Evolutionary conservation across 306 rosid species (phyloP).

Genomic region (Echinosophora koreensis): DNA sequence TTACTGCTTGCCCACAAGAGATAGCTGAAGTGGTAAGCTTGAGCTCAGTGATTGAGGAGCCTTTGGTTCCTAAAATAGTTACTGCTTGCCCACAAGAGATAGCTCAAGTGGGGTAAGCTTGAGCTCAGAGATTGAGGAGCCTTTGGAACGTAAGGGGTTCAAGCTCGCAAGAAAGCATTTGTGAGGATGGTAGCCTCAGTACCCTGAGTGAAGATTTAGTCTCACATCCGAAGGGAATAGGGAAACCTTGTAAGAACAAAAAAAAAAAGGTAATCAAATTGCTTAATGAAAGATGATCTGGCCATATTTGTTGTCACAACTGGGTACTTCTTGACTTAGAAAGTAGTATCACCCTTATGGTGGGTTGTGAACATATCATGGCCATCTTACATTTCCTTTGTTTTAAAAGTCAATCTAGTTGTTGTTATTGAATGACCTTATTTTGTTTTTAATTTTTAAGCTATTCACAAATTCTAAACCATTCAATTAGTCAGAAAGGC

Average conservation of each 20-base stretch:
- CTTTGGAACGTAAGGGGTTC: too few relatives aligned
- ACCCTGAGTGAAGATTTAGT: too few relatives aligned
- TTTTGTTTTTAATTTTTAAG: background rate
- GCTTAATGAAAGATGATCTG: conserved; percentile 4
- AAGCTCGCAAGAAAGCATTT: too few relatives aligned
- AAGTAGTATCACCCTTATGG: background rate
- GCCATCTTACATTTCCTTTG: background rate
- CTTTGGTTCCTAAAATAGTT: background rate
- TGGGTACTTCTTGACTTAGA: conserved; percentile 3
- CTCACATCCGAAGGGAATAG: too few relatives aligned
- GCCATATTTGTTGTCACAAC: background rate
- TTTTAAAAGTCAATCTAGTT: conserved; percentile 8
- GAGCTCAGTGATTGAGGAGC: too few relatives aligned
- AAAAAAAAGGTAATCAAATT: too few relatives aligned
- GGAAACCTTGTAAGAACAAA: too few relatives aligned
- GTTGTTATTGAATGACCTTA: background rate
- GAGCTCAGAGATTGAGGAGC: too few relatives aligned
- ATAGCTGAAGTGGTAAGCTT: too few relatives aligned
- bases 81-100: background rate
- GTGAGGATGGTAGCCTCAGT: too few relatives aligned
- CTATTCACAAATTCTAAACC: conserved; percentile 1
- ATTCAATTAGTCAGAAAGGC: conserved; percentile 24
- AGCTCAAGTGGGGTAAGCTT: too few relatives aligned
- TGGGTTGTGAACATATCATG: background rate
- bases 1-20: conserved; percentile 1